Evolutionary conservation across 208 protist genomes (phyloP), one percentile per base, ranked within the genome.

Genomic region (Trichomonas vaginalis): DNA sequence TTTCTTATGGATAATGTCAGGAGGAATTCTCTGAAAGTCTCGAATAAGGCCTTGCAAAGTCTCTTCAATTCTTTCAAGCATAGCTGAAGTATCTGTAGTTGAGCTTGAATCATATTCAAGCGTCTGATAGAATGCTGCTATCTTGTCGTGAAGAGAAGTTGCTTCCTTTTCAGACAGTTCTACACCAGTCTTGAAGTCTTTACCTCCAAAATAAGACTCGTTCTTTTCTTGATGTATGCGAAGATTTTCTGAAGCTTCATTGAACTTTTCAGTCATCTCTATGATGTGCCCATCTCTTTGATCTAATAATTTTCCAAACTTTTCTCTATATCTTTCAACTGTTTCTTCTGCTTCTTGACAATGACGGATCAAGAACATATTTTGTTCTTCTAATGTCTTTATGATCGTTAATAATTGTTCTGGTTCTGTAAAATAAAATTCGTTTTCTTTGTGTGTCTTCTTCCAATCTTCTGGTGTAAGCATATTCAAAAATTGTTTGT

Each of bases 301-400:
- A n/a, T 92, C 86, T 10, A 92, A 45, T 39, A 92, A 48, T 39
- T 23, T 45, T 17, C 45, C 45, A 39, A 92, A 92, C 37, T 92
- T 48, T 51, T 6, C 8, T 51, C 35, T 48, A 32, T 39, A 51
- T 37, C 86, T 6, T 92, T 92, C 86, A 35, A 92, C 86, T 42
- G 86, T 45, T 92, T 92, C 86, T 92, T 92, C 86, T 39, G 86
- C 86, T 35, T 92, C 86, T 51, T 92, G 86, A 27, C 86, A 92
- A 39, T 92, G 86, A 9, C 27, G 86, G 15, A 92, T 92, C 4
- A 92, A 27, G 46, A 92, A 92, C 86, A 92, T 92, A 39, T 92
- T 92, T 47, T 92, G 86, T 10, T 92, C 35, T 51, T 92, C 86
- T 2, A 92, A 32, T 14, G 23, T 23, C 15, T 92, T 0, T 15